A percentile compares a stretch with the other conserved stretches of the same genome.
phyloP scores from a whole-genome alignment of 805 yeast species.

The Wickerhamiella galacta region DNA sequence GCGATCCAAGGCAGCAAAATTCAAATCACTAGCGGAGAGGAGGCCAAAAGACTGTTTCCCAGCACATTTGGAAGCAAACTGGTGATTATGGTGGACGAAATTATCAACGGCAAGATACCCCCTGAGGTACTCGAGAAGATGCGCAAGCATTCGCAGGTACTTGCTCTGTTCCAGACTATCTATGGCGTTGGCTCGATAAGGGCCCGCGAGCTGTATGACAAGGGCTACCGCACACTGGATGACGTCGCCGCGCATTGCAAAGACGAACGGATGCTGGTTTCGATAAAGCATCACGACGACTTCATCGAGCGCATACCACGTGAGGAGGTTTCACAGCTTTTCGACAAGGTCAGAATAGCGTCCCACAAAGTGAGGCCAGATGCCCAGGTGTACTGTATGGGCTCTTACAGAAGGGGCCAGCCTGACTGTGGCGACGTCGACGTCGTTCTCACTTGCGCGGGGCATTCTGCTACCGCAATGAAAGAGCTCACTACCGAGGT shows the following conservation, averaged over 20 bases:
- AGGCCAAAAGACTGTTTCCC: constrained; percentile 26
- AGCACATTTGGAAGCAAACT: constrained; percentile 26
- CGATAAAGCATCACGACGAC: constrained; percentile 32
- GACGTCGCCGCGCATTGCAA: constrained; percentile 22
- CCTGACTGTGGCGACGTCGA: constrained; percentile 36
- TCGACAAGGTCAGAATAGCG: constrained; percentile 18
- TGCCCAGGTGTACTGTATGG: constrained; percentile 28
- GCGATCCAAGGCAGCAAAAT: constrained; percentile 18
- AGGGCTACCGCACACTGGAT: constrained; percentile 26
- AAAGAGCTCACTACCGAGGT: constrained; percentile 8
- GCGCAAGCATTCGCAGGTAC: constrained; percentile 13
- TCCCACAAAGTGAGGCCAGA: constrained; percentile 22
- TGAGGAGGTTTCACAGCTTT: constrained; percentile 29
- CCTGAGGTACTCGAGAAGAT: constrained; percentile 13
- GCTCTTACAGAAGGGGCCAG: constrained; percentile 37
- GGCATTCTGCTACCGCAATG: constrained; percentile 17
- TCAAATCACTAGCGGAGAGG: constrained; percentile 22
- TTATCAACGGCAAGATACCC: constrained; percentile 18
- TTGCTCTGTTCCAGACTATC: constrained; percentile 26
- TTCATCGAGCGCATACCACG: constrained; percentile 32
- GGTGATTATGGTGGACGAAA: constrained; percentile 31
- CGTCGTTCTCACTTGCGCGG: constrained; percentile 27
- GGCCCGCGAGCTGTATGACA: constrained; percentile 27
- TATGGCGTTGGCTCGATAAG: constrained; percentile 34
- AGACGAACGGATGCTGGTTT: constrained; percentile 23